phyloP scores from a whole-genome alignment of 1,139 yeast genomes.

The Yamadazyma mexicana region DNA sequence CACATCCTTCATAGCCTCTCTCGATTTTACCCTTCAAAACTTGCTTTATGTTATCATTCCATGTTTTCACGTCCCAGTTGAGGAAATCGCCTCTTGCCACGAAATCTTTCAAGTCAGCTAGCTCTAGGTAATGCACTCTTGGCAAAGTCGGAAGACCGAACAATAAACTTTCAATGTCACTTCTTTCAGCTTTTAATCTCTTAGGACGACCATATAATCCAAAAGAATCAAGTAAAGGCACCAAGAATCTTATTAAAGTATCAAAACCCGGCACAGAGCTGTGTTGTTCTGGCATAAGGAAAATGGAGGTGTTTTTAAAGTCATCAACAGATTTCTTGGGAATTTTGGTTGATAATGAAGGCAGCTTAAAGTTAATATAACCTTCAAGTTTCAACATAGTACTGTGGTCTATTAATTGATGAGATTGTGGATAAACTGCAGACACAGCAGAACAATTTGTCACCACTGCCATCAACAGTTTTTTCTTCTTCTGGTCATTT shows the following conservation, averaged over 20 bases:
- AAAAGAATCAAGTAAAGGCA: constrained; percentile 85
- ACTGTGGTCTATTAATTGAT: constrained; percentile 75
- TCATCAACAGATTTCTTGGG: constrained; percentile 48
- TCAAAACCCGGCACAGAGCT: constrained; percentile 94
- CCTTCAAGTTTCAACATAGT: constrained; percentile 91
- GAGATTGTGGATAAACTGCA: constrained; percentile 91
- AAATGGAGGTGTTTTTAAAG: constrained; percentile 76
- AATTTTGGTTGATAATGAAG: constrained; percentile 32
- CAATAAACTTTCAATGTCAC: constrained; percentile 72
- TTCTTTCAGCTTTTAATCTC: constrained; percentile 83
- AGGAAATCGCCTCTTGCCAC: constrained; percentile 23
- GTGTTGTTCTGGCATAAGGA: constrained; percentile 93
- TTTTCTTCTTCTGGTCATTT: constrained; percentile 68
- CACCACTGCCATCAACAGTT: constrained; percentile 78
- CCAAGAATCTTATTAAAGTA: constrained; percentile 81
- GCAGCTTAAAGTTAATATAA: constrained; percentile 60
- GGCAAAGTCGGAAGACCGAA: constrained; percentile 94
- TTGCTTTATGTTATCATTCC: constrained; percentile 67
- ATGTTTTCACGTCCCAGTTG: constrained; percentile 66
- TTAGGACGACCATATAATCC: constrained; percentile 90
- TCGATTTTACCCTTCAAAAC: constrained; percentile 63
- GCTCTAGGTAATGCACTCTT: constrained; percentile 71
- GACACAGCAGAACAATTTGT: constrained; percentile 71
- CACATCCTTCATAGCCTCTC: constrained; percentile 84
- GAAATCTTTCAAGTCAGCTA: constrained; percentile 29